Evolutionary conservation across 2,329 filamentous ascomycete species (phyloP).

Genomic region (Alternaria sp.): DNA sequence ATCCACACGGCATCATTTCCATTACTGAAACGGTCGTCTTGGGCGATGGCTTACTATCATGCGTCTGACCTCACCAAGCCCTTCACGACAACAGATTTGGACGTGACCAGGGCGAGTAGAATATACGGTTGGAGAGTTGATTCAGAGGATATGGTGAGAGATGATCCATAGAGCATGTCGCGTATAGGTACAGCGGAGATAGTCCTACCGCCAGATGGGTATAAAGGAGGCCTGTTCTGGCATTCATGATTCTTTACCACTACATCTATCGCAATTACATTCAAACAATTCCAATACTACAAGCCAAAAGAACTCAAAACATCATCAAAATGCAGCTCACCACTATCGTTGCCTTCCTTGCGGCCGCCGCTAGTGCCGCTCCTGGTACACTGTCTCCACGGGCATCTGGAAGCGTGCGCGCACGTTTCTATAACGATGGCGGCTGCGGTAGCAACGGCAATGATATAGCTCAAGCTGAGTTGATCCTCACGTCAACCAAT

Average conservation of each 20-base stretch:
- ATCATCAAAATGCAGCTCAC: not conserved
- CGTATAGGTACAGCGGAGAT: not conserved
- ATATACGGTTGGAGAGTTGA: not conserved
- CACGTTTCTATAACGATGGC: not conserved
- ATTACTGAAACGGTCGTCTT: not conserved
- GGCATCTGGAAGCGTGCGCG: not conserved
- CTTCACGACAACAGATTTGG: not conserved
- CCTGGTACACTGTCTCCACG: not conserved
- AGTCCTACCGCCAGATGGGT: not conserved
- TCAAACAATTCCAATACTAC: not conserved
- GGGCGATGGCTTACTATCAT: not conserved
- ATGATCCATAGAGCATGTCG: not conserved
- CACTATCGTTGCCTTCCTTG: not conserved
- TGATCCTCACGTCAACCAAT: not conserved
- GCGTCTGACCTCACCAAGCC: not conserved
- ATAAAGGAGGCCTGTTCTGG: not conserved
- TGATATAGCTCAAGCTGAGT: not conserved
- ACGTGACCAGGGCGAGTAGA: not conserved
- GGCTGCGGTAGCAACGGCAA: not conserved
- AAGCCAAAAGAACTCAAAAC: not conserved
- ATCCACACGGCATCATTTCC: not conserved
- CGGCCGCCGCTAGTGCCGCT: not conserved
- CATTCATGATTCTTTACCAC: not conserved
- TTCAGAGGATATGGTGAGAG: not conserved
- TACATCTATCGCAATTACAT: not conserved